Percentiles rank a stretch among this genome's conserved stretches.
Evolutionary conservation across 441 rosid genomes (phyloP).

Genomic region (Bocquillonia castaneifolia): DNA sequence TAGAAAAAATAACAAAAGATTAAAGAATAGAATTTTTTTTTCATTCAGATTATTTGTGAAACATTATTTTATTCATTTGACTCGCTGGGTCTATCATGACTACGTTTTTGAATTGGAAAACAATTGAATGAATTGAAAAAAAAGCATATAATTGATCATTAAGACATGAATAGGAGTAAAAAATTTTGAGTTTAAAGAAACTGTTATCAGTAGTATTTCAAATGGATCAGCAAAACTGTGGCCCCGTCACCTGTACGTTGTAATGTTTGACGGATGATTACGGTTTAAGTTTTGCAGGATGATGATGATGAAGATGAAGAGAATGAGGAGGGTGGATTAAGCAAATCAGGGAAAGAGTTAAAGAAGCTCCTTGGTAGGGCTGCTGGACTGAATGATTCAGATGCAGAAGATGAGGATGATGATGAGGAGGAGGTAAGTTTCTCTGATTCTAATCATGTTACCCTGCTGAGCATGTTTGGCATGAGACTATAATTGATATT

Average conservation of each 20-base stretch:
- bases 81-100: too few species aligned
- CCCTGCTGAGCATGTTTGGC: background rate
- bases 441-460: too few species aligned
- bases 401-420: slow-evolving; percentile 73
- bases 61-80: too few species aligned
- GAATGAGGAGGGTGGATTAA: slow-evolving; percentile 78
- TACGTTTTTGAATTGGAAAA: too few species aligned
- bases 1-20: too few species aligned
- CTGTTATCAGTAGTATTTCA: background rate
- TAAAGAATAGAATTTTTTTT: too few species aligned
- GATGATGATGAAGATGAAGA: slow-evolving; percentile 87
- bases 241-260: background rate
- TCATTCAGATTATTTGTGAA: too few species aligned
- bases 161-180: too few species aligned
- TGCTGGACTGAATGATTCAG: slow-evolving; percentile 66
- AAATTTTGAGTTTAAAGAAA: too few species aligned
- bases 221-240: background rate
- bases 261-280: background rate
- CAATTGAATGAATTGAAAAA: too few species aligned
- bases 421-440: slow-evolving; percentile 71
- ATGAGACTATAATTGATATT: too few species aligned
- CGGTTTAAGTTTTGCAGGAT: slow-evolving; percentile 39
- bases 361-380: slow-evolving; percentile 78
- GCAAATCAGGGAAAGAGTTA: slow-evolving; percentile 91
- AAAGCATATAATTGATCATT: too few species aligned